These are phyloP conservation scores for Elongisporangium prolatum DNA, from an alignment of 352 stramenopile genomes.

Conservation along the genomic window DNA sequence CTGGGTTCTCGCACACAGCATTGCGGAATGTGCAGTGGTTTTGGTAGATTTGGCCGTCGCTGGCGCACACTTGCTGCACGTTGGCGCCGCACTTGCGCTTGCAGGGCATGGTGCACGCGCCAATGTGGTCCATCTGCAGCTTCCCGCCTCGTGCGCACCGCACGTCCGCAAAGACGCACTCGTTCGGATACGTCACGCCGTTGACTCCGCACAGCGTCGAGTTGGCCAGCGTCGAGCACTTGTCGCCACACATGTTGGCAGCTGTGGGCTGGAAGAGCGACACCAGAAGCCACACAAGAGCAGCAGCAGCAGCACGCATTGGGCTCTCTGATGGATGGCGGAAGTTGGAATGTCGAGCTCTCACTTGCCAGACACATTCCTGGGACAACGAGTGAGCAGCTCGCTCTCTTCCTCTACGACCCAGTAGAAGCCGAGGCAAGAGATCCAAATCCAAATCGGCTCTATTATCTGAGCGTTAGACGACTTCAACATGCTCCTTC, in stretches of 20 bases:
- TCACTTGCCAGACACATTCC: not conserved
- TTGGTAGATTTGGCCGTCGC: slow-evolving; percentile 24
- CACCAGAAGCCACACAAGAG: not conserved
- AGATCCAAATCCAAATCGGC: not conserved
- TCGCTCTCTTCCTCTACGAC: too few species aligned
- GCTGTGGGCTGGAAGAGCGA: not conserved
- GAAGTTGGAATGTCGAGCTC: not conserved
- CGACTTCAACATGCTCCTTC: not conserved
- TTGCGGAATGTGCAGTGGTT: slow-evolving; percentile 16
- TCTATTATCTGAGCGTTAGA: not conserved
- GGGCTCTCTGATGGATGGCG: too few species aligned
- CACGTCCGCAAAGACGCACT: slow-evolving; percentile 25
- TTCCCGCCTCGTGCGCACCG: slow-evolving; percentile 14
- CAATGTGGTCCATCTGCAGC: slow-evolving; percentile 10
- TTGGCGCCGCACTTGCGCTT: not conserved
- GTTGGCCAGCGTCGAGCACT: not conserved
- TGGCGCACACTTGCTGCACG: slow-evolving; percentile 17
- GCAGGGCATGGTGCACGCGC: not conserved
- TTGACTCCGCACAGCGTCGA: slow-evolving; percentile 8
- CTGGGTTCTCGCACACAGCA: not conserved
- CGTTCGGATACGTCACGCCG: slow-evolving; percentile 11
- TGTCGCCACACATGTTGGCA: not conserved
- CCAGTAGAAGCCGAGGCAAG: too few species aligned
- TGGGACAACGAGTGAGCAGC: not conserved
- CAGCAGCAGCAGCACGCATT: too few species aligned